Base-by-base conservation (phyloP, 2,329 filamentous ascomycete genomes). In the Elsinoe batatas region DNA sequence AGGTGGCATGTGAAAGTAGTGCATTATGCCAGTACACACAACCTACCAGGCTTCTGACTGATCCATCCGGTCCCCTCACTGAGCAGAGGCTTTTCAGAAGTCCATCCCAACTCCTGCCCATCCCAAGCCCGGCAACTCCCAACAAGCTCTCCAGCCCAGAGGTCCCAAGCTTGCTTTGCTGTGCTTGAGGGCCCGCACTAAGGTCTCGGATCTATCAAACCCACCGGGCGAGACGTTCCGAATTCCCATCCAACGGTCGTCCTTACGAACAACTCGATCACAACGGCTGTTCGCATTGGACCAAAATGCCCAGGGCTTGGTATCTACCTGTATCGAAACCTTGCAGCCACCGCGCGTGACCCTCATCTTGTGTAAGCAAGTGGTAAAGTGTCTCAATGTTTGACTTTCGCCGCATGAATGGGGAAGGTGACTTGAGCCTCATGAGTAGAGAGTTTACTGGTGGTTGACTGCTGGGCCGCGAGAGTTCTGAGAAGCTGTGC, bases 231-330 rank as follows among this genome's bases (percentile, higher is more conserved):
- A 30, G 26, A 15, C 44, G 44, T 49, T 35, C 36, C 13, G 36
- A 11, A 38, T 38, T 8, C 26, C 26, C 26, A 38, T 15, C 5
- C 32, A 49, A 49, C 44, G 44, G 44, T 35, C 26, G 44, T 15
- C 44, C 44, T 49, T 33, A 18, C 30, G 44, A 30, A 15, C 11
- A 6, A 26, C 33, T 15, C 32, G 30, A 33, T 18, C 13, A 2
- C 44, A 49, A 35, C 44, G 44, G 18, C n/a, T 22, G 43, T 10
- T 12, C 43, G 15, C 43, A 30, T 47, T 47, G 18, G 43, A 26
- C 8, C 18, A 47, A 47, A 47, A 47, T 47, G 43, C 43, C 43
- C 43, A 47, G 43, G 43, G 26, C 43, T 47, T 47, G 43, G 43
- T 47, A 47, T 32, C 18, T n/a, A 33, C 7, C 43, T 30, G 43